phyloP scores from a whole-genome alignment of 2,329 filamentous ascomycete genomes.

The Fusarium sp. region DNA sequence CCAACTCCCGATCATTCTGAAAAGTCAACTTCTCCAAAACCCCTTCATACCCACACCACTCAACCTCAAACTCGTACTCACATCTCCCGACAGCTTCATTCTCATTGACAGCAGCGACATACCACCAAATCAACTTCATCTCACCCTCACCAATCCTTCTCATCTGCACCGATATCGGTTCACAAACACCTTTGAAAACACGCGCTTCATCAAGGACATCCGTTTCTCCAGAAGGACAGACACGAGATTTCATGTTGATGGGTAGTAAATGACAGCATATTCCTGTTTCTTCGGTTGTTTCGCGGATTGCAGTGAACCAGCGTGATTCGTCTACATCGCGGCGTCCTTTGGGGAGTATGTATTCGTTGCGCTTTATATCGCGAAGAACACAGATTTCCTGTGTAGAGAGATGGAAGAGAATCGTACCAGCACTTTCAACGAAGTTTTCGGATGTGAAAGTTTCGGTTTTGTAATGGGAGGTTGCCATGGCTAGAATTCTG shows the following conservation, averaged over 20 bases:
- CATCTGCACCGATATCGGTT: neutral
- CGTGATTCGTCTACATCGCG: neutral
- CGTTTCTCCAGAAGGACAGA: neutral
- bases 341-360: neutral
- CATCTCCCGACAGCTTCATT: too few relatives aligned
- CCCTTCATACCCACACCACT: neutral
- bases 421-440: neutral
- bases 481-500: neutral
- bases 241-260: neutral
- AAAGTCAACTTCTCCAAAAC: neutral
- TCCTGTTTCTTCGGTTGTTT: neutral
- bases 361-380: neutral
- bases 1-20: neutral
- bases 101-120: neutral
- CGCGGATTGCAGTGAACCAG: neutral
- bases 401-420: neutral
- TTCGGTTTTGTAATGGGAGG: neutral
- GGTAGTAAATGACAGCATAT: neutral
- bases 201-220: neutral
- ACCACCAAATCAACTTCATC: conserved; percentile 1
- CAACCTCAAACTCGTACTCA: neutral
- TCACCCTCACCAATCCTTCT: neutral
- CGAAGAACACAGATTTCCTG: neutral
- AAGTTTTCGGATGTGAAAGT: neutral
- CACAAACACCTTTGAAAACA: neutral